These are phyloP conservation scores for Sergeia podlipaevii DNA, from an alignment of 208 protist species.

Conservation along the genomic window DNA sequence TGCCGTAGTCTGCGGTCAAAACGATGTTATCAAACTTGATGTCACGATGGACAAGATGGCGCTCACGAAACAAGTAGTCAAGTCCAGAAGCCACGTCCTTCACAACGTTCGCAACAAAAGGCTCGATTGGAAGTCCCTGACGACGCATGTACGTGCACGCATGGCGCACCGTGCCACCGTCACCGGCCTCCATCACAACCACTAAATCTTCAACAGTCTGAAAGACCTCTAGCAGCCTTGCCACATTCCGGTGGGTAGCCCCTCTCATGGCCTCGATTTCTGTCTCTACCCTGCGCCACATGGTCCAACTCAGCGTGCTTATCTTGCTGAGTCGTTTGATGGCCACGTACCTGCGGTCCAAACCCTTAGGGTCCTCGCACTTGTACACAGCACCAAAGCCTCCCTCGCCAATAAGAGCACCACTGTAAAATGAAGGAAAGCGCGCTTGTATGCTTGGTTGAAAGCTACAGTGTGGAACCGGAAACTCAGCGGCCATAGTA, in stretches of 20 bases:
- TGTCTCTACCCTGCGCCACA: conserved; percentile 42
- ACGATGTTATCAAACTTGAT: conserved; percentile 89
- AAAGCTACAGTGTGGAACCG: conserved; percentile 36
- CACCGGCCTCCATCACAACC: conserved; percentile 71
- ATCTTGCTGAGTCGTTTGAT: conserved; percentile 61
- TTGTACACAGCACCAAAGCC: conserved; percentile 70
- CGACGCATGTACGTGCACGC: conserved; percentile 33
- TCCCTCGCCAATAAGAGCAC: conserved; percentile 58
- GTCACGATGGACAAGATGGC: conserved; percentile 74
- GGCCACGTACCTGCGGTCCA: conserved; percentile 33
- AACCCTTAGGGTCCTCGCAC: conserved; percentile 44
- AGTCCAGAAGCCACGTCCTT: conserved; percentile 50
- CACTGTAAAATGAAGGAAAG: conserved; percentile 67
- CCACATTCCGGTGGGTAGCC: conserved; percentile 54
- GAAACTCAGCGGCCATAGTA: conserved; percentile 48
- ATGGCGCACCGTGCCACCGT: conserved; percentile 57
- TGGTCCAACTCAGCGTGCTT: conserved; percentile 17
- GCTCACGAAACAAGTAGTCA: conserved; percentile 60
- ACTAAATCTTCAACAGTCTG: conserved; percentile 56
- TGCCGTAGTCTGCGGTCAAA: conserved; percentile 51
- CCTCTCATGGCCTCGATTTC: conserved; percentile 47
- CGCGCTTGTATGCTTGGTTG: conserved; percentile 37
- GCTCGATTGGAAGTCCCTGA: conserved; percentile 34
- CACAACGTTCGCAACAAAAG: conserved; percentile 58
- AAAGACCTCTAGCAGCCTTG: conserved; percentile 54